Conservation (phyloP, 257 asterid species). For the Przewalskia tangutica region DNA sequence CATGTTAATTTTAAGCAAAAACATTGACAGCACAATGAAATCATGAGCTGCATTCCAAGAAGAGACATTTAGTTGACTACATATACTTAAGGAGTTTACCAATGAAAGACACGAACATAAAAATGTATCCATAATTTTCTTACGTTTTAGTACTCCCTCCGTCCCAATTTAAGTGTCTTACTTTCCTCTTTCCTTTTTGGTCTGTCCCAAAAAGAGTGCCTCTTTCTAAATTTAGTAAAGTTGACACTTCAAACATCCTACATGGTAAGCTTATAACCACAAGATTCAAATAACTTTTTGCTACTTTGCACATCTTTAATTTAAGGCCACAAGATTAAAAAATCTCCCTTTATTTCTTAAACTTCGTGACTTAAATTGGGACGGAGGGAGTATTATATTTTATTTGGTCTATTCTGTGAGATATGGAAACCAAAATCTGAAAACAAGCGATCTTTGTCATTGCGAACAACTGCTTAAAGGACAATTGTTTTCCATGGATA, state of each 20-base stretch:
- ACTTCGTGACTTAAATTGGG: too few species aligned
- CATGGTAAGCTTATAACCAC: too few species aligned
- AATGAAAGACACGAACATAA: not conserved
- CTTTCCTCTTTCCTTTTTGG: too few species aligned
- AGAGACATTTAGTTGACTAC: not conserved
- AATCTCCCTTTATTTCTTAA: too few species aligned
- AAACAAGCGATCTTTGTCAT: not conserved
- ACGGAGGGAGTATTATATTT: not conserved
- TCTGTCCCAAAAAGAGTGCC: too few species aligned
- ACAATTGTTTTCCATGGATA: not conserved
- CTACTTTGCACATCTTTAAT: too few species aligned
- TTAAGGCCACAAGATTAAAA: too few species aligned
- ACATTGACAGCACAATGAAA: not conserved
- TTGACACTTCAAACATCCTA: too few species aligned
- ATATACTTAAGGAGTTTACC: not conserved
- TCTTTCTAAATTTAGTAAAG: too few species aligned
- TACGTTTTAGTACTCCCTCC: not conserved
- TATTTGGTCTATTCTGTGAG: not conserved
- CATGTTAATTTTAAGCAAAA: not conserved
- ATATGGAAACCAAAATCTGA: not conserved
- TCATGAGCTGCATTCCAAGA: not conserved
- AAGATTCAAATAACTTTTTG: too few species aligned
- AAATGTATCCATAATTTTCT: not conserved
- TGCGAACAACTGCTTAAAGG: not conserved
- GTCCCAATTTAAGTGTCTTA: too few species aligned